Evolutionary conservation across 192 early-diverging fungal genomes (phyloP), one percentile per base, ranked within the genome.

Genomic region (Rhizophagus sp.): DNA sequence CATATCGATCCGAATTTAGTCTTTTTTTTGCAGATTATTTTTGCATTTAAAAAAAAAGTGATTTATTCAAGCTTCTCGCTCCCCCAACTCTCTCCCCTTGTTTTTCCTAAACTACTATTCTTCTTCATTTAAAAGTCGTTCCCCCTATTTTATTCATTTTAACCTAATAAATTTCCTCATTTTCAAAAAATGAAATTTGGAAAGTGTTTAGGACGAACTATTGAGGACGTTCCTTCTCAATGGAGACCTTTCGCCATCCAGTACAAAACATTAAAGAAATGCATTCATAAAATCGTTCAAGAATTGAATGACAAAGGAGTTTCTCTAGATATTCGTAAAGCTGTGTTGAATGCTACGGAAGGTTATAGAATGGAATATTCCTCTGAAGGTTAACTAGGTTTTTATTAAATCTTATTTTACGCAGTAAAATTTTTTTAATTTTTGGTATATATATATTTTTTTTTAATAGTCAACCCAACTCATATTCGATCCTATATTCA

Each of bases 201-300:
- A 75, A 92, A 93, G 76, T 84, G 88, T 27, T 85, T 94, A 36
- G 92, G 93, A 73, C 86, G 87, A 5, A 89, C 86, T 83, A 84
- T 91, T 22, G 90, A 91, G 81, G 81, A 91, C 52, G 90, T 94
- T 75, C 93, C 93, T 10, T 86, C 85, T 62, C 89, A 90, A 72
- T 93, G 92, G 91, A 88, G 91, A 68, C 91, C 90, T 8, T 93
- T 91, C 76, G 71, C 93, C n/a, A 92, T 94, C 65, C 91, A 92
- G 63, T 94, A 94, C 88, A 93, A 93, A 75, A 81, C 83, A 24
- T 86, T 94, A 19, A 94, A 94, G 82, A 93, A 91, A 82, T 87
- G 85, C 77, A 92, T 94, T 78, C 88, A 89, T 74, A 83, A 85
- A 64, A 93, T 94, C 78, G 92, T 93, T 12, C 79, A 91, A 34